phyloP scores from a whole-genome alignment of 805 yeast genomes.

The Candida gorgasii region DNA sequence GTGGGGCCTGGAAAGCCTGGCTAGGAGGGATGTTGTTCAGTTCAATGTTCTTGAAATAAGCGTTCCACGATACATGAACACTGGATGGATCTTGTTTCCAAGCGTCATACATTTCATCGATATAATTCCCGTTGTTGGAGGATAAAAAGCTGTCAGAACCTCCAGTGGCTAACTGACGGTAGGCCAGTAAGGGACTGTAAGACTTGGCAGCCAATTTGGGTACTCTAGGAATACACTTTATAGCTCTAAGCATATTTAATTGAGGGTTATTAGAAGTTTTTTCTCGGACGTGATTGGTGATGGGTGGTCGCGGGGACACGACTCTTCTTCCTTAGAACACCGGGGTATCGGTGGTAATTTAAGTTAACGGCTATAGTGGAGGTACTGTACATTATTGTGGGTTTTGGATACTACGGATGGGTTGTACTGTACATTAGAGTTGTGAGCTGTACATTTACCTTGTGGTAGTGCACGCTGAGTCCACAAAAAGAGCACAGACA shows the following conservation, averaged over 20 bases:
- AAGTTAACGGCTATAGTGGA: no score
- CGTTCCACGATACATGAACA: conserved; percentile 96
- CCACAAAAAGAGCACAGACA: no score
- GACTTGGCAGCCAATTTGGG: background rate
- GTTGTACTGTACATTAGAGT: no score
- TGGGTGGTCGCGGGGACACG: conserved; percentile 8
- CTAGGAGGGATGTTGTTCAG: conserved; percentile 67
- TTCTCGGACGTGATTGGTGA: conserved; percentile 16
- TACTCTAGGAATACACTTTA: conserved; percentile 26
- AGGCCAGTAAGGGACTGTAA: background rate
- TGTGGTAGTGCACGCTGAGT: no score
- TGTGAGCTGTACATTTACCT: no score
- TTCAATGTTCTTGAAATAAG: conserved; percentile 90
- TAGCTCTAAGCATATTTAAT: conserved; percentile 44
- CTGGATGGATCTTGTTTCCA: conserved; percentile 89
- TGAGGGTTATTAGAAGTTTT: background rate
- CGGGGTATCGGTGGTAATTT: conserved; percentile 8
- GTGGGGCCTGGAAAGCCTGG: conserved; percentile 86
- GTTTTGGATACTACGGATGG: no score
- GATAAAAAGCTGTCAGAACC: conserved; percentile 74
- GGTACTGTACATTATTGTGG: no score
- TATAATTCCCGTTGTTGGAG: conserved; percentile 83
- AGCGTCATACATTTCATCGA: conserved; percentile 96
- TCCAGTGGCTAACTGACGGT: conserved; percentile 10
- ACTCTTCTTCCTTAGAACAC: conserved; percentile 11